A percentile compares a stretch with the other conserved stretches of the same genome.
Conservation (phyloP, 768 basidiomycete species). For the Amylocystis lapponica region DNA sequence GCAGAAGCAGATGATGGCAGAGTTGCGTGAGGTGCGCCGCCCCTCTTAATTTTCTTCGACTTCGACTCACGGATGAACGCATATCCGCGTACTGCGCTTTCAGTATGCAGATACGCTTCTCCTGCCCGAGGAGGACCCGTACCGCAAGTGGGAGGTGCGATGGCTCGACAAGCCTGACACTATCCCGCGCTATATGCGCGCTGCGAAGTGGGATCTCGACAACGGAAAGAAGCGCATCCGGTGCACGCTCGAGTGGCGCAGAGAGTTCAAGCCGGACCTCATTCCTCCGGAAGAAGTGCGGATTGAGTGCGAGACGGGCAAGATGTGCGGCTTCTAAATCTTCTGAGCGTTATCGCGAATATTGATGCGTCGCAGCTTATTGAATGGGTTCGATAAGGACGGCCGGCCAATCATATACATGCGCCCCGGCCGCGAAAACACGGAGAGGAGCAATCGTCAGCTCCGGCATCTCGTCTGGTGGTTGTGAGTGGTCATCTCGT, state of each 20-base stretch:
- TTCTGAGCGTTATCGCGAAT: no score
- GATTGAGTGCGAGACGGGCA: constrained; percentile 79
- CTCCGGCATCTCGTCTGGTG: constrained; percentile 84
- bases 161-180: constrained; percentile 71
- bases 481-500: constrained; percentile 46
- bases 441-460: constrained; percentile 69
- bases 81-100: neutral
- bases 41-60: neutral
- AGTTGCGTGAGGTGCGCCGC: constrained; percentile 57
- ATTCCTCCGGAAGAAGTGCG: constrained; percentile 77
- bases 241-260: constrained; percentile 76
- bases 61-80: neutral
- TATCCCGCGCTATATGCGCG: constrained; percentile 73
- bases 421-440: constrained; percentile 85
- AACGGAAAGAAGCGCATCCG: constrained; percentile 77
- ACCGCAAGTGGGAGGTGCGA: constrained; percentile 69
- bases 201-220: constrained; percentile 75
- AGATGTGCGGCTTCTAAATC: constrained; percentile 55
- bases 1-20: constrained; percentile 54
- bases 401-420: constrained; percentile 87
- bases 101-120: constrained; percentile 65
- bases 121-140: constrained; percentile 64
- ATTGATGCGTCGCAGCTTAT: constrained; percentile 39
- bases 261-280: constrained; percentile 80
- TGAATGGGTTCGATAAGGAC: constrained; percentile 82